Base-by-base conservation (phyloP, 2,329 filamentous ascomycete species). In the Lizonia empirigonia region DNA sequence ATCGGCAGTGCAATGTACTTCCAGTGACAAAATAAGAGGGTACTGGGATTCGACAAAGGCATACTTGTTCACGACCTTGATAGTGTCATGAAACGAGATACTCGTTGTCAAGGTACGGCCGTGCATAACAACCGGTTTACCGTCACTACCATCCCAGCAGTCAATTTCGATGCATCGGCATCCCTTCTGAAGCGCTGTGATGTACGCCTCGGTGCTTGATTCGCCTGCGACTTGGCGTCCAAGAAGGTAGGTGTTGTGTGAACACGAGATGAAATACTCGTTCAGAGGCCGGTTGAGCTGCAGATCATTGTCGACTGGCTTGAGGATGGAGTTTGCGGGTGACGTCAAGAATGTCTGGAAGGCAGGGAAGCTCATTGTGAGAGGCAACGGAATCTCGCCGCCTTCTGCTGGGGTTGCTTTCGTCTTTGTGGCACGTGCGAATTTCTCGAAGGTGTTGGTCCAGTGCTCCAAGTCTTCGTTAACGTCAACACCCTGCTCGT, bases 241-340 rank as follows among this genome's bases (percentile, higher is more conserved):
- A 4, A 95, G 80, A 1, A 99, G 85, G 67, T 99, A 99, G 0
- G 94, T 99, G 74, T 99, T 99, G 80, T 99, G 94, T 1, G 94
- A 97, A 77, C 92, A 97, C 1, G 93, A 97, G 60, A 99, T 94
- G 78, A 91, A 97, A 74, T 99, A 99, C 70, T 97, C 93, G 70
- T 96, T 96, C 71, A 97, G 78, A 0, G 94, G 94, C 19, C 89
- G 85, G 67, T 96, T 86, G 46, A 97, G 84, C 5, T 78, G 78
- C 47, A 85, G 84, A 22, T 84, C 76, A 10, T 82, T 74, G n/a
- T 84, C 82, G 54, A 82, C 80, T 33, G 82, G 81, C 22, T 82
- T 76, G 33, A 91, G 81, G 2, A 89, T 80, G 2, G 84, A 80
- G 66, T 95, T 96, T 62, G 85, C 61, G 42, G 65, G 53, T 12